Base-by-base conservation (phyloP, 1,284 basidiomycete genomes). In the Puccinia brachypodii region DNA sequence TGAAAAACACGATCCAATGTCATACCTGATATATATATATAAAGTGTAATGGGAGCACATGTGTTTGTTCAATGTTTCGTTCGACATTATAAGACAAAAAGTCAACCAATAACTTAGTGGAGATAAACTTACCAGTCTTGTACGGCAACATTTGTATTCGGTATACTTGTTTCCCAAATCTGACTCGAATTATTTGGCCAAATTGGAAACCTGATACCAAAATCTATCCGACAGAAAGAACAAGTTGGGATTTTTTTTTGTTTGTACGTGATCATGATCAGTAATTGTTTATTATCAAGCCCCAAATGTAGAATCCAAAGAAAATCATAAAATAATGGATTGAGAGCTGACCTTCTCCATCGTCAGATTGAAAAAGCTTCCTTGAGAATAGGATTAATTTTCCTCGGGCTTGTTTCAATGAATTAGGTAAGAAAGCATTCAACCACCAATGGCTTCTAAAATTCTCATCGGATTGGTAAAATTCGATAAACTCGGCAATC, bases 71-170 rank as follows among this genome's bases (percentile, higher is more conserved):
- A 69, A 38, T 66, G 33, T 47, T 28, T 62, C 36, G 60, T 62
- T 62, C 3, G n/a, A n/a, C n/a, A n/a, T n/a, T n/a, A 64, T 11
- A 36, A 38, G 33, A 36, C 11, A 69, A 69, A 69, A 69, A 36
- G 33, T 13, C 16, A 36, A 69, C 11, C 66, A 25, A 14, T 44
- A 33, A 11, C 31, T 38, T 19, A 69, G 25, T 11, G 14, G 9
- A 33, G 28, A 62, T 40, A 62, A 28, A 25, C 77, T 72, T 19
- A 80, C 77, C 77, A 80, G 62, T 80, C 77, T 72, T 80, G 77
- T 44, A 80, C 77, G 22, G 77, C 66, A 42, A 80, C 77, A 22
- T 80, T 68, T 44, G 77, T 60, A 47, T 58, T 58, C 13, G 64
- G 47, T 19, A 80, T 71, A 38, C 68, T 58, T 11, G 68, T 80